A percentile compares a stretch with the other conserved stretches of the same genome.
These are phyloP conservation scores for Aspergillus luchuensis DNA, from an alignment of 2,329 filamentous ascomycete genomes.

Conservation along the genomic window DNA sequence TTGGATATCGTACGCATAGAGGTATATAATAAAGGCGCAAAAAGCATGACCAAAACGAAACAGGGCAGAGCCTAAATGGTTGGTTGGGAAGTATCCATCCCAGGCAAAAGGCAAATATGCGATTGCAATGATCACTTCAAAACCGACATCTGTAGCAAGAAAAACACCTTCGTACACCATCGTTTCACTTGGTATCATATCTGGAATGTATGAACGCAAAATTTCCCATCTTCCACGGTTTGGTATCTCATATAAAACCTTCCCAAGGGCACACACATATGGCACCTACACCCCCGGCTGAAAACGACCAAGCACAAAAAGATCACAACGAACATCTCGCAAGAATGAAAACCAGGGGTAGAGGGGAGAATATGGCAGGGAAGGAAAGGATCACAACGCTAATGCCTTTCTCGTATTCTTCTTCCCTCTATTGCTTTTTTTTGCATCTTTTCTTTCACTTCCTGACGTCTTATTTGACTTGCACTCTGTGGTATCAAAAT, in stretches of 20 bases:
- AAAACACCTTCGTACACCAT: constrained; percentile 29
- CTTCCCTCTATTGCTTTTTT: constrained; percentile 10
- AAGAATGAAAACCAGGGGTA: neutral
- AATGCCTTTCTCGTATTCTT: constrained; percentile 5
- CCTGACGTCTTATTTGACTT: constrained; percentile 14
- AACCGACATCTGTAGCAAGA: constrained; percentile 12
- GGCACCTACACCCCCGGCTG: constrained; percentile 1
- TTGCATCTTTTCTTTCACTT: constrained; percentile 14
- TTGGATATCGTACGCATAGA: neutral
- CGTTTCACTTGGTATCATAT: constrained; percentile 33
- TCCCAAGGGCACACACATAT: neutral
- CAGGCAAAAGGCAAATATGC: constrained; percentile 14
- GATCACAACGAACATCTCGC: neutral
- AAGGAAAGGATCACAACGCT: neutral
- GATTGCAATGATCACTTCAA: constrained; percentile 10
- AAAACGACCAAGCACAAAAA: neutral
- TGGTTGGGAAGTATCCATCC: constrained; percentile 8
- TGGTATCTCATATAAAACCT: constrained; percentile 6
- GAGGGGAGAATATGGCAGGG: constrained; percentile 5
- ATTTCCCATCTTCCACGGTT: constrained; percentile 8
- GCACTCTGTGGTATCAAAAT: constrained; percentile 37
- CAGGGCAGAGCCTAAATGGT: neutral
- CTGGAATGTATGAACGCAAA: constrained; percentile 20
- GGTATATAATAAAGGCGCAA: neutral
- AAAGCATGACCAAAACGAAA: neutral